phyloP scores from a whole-genome alignment of 192 early-diverging fungal genomes.

The Diversispora epigaea region DNA sequence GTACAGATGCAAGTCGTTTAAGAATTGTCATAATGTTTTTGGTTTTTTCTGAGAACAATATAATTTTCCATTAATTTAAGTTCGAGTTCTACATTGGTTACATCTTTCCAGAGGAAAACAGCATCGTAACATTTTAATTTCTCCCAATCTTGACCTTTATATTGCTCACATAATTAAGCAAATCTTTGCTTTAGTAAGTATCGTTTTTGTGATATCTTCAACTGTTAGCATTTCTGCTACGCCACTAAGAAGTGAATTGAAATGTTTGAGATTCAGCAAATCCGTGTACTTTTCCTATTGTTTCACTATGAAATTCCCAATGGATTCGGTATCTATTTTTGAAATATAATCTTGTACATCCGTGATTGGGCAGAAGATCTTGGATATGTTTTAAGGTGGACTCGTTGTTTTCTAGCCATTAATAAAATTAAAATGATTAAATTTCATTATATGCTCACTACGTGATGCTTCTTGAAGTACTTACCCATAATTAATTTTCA shows the following conservation, averaged over 20 bases:
- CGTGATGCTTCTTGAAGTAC: too few species aligned
- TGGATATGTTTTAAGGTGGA: slow-evolving; percentile 9
- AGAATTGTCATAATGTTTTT: neutral
- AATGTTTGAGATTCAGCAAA: neutral
- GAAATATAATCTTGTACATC: slow-evolving; percentile 2
- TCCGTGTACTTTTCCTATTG: neutral
- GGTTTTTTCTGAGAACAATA: neutral
- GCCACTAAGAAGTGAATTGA: neutral
- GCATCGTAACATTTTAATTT: neutral
- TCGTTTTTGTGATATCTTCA: neutral
- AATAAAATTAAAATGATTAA: neutral
- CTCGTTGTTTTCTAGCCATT: neutral
- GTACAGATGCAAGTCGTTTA: neutral
- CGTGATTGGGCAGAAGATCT: neutral
- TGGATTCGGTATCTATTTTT: neutral
- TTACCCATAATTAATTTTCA: too few species aligned
- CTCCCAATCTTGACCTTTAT: too few species aligned
- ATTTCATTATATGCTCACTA: neutral
- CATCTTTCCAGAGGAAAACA: neutral
- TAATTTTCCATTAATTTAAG: neutral
- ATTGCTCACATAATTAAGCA: neutral
- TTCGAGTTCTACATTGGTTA: neutral
- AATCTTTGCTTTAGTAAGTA: neutral
- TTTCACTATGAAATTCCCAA: slow-evolving; percentile 3
- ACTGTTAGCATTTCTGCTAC: neutral